Base-by-base conservation (phyloP, 1,139 yeast species). In the Hyphopichia fennica region DNA sequence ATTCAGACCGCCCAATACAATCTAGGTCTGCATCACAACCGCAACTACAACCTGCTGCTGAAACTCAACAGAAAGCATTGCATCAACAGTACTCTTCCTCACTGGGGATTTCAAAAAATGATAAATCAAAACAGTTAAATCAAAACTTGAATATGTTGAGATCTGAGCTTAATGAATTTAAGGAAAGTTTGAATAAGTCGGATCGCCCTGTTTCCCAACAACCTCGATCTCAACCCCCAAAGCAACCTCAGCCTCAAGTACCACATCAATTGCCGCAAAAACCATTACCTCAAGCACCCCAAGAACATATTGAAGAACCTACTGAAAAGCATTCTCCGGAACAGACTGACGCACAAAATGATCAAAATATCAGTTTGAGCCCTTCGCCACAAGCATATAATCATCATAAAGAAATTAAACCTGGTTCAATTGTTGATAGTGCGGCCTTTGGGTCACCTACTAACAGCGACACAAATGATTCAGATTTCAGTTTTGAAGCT, bases 111-210 rank as follows among this genome's bases (percentile, higher is more conserved):
- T 20, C 51, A 34, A 39, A 45, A 38, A 48, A 52, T 41, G 54
- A 56, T 36, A 67, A 67, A 43, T 53, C 69, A 0, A 54, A 51
- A n/a, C 69, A 69, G 41, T 58, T 73, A 53, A 71, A 71, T 45
- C 75, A 71, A 41, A 72, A 72, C 45, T 62, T 74, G 45, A 75
- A 72, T 46, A 51, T 72, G 42, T 62, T 74, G 42, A 54, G 78
- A 41, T 59, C 64, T 20, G 79, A 74, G 51, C 71, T 74, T 44
- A 72, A 72, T 47, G 77, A 73, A 43, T 74, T 73, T 47, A 73
- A 72, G 43, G 78, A 73, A 43, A 70, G 74, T 44, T 60, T 72
- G 48, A 62, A 62, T 36, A 62, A 57, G 39, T 50, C 52, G 14
- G 74, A 68, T 16, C 25, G 35, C 3, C 37, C 35, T 19, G 4